Base-by-base conservation (phyloP, 805 yeast genomes). In the Candida incommunis region DNA sequence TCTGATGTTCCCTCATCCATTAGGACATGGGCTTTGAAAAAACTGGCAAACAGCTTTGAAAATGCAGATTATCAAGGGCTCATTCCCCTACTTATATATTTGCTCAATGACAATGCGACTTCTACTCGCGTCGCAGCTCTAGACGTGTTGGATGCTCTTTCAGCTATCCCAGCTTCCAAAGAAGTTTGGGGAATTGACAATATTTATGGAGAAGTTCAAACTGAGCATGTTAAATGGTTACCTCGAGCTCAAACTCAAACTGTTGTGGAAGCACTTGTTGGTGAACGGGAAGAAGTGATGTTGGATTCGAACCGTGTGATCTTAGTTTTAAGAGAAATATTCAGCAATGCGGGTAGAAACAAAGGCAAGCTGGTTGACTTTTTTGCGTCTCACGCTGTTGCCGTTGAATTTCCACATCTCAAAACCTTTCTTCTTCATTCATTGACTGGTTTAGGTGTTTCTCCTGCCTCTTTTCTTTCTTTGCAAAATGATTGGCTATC, bases 191-290 rank as follows among this genome's bases (percentile, higher is more conserved):
- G 58, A 1, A 24, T 54, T 11, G 61, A 62, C 27, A 44, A 53
- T 16, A 67, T 86, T 15, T 88, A 81, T 56, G 86, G 81, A 11
- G 56, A 55, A 2, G 59, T 67, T 11, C 67, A 74, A 2, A 54
- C 64, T 11, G 63, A 68, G 16, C 60, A 82, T 22, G 65, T 79
- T 45, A 68, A 84, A 22, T 65, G 67, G 65, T 54, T 67, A 4
- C 64, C 80, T 21, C 81, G 86, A 29, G 73, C 73, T 41, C 95
- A 86, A 56, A 75, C 77, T n/a, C 61, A 60, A 20, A 45, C 53
- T 1, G 61, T 83, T 50, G 47, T 75, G 15, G 54, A 59, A 15
- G 61, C 46, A 11, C 48, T 61, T 4, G 55, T 78, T 40, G 63
- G 66, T 23, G 51, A 60, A 46, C 52, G 57, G 29, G 59, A 64